phyloP scores from a whole-genome alignment of 2,329 filamentous ascomycete genomes.

The Didymella pomorum region DNA sequence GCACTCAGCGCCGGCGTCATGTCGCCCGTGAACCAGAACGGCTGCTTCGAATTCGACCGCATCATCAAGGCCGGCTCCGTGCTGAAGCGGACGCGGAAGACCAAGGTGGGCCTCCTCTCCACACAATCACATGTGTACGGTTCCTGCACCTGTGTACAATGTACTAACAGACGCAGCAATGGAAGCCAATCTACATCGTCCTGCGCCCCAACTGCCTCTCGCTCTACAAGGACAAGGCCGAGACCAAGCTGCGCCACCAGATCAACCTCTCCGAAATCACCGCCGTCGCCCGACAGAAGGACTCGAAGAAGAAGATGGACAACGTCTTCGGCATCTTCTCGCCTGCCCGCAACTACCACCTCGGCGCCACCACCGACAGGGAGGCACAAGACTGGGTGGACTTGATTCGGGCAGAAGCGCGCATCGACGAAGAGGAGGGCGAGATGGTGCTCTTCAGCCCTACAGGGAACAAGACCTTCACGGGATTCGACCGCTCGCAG shows the following conservation, averaged over 20 bases:
- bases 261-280: conserved; percentile 89
- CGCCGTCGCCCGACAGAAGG: conserved; percentile 86
- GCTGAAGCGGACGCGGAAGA: conserved; percentile 89
- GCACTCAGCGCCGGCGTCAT: conserved; percentile 63
- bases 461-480: conserved; percentile 58
- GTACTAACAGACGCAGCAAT: conserved; percentile 66
- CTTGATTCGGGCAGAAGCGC: conserved; percentile 77
- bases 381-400: conserved; percentile 90
- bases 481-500: conserved; percentile 49
- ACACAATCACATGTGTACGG: background rate
- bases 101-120: conserved; percentile 67
- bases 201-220: conserved; percentile 89
- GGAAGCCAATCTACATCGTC: conserved; percentile 90
- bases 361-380: conserved; percentile 75
- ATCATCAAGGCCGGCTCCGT: conserved; percentile 90
- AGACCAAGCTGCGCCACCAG: conserved; percentile 88
- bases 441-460: conserved; percentile 80
- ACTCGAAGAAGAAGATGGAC: conserved; percentile 84
- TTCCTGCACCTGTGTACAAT: background rate
- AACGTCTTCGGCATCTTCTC: conserved; percentile 94
- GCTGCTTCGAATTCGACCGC: conserved; percentile 94
- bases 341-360: conserved; percentile 87
- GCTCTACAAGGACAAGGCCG: conserved; percentile 90
- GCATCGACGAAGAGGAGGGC: conserved; percentile 87
- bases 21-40: conserved; percentile 91